Base-by-base conservation (phyloP, 208 protist species). In the Trypanosoma avium region DNA sequence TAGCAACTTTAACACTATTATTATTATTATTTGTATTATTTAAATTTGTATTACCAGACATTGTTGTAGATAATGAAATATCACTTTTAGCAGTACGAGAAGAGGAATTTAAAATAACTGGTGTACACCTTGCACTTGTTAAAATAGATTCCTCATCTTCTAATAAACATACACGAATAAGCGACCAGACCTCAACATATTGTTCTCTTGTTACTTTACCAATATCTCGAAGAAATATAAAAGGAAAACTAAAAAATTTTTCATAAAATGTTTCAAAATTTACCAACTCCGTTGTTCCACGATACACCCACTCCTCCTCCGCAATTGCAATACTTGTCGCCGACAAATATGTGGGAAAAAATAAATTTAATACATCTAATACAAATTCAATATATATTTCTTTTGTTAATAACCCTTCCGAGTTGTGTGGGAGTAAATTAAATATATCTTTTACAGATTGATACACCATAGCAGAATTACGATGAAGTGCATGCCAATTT, bases 281-380 rank as follows among this genome's bases (percentile, higher is more conserved):
- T 15, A 92, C 62, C 60, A 88, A 66, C 26, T 92, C 83, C 17
- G 76, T 88, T 13, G 81, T 89, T 45, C 90, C 90, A 30, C 90
- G 84, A 66, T 84, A 95, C 7, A 79, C 56, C 87, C 90, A 95
- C 65, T 93, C 86, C 70, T 95, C 89, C 57, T 92, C 84, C 3
- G 90, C 90, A 38, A 95, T 82, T 7, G 73, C 81, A 46, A 90
- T 56, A 78, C 85, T 84, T 17, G 67, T 52, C 10, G 72, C 67
- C 2, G 53, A 40, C 10, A 82, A 71, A 52, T 80, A 67, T 1
- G 78, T 86, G 1, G 90, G 90, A 43, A 95, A 90, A 70, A 95
- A 95, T 7, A 95, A 57, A 46, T 93, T 60, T 6, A 95, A 70
- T 40, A 95, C 66, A 56, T 85, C 73, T 38, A 87, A 67, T 24